Evolutionary conservation across 2,329 filamentous ascomycete species (phyloP), one percentile per base, ranked within the genome.

Genomic region (Lizonia empirigonia): DNA sequence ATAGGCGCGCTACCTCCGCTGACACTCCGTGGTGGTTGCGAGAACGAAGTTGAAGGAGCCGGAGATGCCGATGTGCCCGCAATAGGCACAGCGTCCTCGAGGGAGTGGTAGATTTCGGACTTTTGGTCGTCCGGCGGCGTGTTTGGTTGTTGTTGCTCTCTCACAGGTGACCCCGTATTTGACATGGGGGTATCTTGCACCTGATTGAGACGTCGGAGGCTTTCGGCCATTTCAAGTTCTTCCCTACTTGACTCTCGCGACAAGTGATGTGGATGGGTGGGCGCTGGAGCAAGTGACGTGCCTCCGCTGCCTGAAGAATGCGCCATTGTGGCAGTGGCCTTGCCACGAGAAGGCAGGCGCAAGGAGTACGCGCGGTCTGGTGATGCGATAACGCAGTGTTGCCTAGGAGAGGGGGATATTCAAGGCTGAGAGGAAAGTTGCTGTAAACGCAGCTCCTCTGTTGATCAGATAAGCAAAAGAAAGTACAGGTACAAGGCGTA

Each of bases 221-320:
- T 76, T 55, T 76, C 73, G 10, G 79, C 79, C 63, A 77, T 73
- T 61, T 80, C 78, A 20, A 80, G 68, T 57, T 81, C 78, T 66
- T 80, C 75, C 57, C 74, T 74, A 46, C 78, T 80, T 4, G 75
- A 75, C 49, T 78, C 71, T 32, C 74, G 64, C 18, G 74, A 72
- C n/a, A 76, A 49, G 13, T 72, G 66, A 44, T 74, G 71, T 5
- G 70, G 69, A 55, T 70, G 64, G 9, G 69, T 69, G 6, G 70
- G 70, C 29, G 68, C 70, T 7, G 69, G 70, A 53, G 70, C 70
- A 44, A 73, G 63, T 39, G 70, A 70, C 12, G 69, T 72, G 58
- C 70, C 70, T 59, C 70, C 70, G 48, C 58, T 68, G 35, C 55
- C 56, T 41, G 68, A 64, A 50, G 55, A 42, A 49, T 63, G 60